A percentile compares a stretch with the other conserved stretches of the same genome.
Conservation (phyloP, 2,329 filamentous ascomycete genomes). For the Fonsecaea erecta region DNA sequence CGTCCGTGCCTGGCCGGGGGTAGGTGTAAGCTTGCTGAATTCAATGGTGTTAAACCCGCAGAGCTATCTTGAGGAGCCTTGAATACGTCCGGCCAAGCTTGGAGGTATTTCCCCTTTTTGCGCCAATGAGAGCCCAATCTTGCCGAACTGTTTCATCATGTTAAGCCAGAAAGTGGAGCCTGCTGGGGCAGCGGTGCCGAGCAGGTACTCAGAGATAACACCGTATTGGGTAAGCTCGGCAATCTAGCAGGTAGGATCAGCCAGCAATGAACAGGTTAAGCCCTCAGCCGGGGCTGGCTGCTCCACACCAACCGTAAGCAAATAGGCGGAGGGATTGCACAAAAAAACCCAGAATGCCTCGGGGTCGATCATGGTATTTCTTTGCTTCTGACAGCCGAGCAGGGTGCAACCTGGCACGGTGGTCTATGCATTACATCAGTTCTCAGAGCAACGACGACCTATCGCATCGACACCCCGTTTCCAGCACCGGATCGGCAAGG, state of each 20-base stretch:
- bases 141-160: not conserved
- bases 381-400: not conserved
- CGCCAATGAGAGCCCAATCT: not conserved
- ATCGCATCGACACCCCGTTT: not conserved
- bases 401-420: not conserved
- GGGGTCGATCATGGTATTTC: not conserved
- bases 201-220: not conserved
- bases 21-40: not conserved
- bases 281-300: not conserved
- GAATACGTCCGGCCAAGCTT: not conserved
- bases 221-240: not conserved
- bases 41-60: not conserved
- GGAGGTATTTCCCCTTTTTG: not conserved
- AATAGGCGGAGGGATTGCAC: not conserved
- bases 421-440: not conserved
- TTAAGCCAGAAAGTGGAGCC: not conserved
- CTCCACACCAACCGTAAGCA: not conserved
- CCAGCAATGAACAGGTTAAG: not conserved
- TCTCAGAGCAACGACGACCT: not conserved
- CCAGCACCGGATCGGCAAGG: not conserved
- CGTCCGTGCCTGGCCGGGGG: not conserved
- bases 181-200: not conserved
- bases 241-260: not conserved
- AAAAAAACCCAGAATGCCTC: not conserved
- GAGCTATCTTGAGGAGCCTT: not conserved